Evolutionary conservation across 192 early-diverging fungal genomes (phyloP), one percentile per base, ranked within the genome.

Genomic region (Coemansia sp.): DNA sequence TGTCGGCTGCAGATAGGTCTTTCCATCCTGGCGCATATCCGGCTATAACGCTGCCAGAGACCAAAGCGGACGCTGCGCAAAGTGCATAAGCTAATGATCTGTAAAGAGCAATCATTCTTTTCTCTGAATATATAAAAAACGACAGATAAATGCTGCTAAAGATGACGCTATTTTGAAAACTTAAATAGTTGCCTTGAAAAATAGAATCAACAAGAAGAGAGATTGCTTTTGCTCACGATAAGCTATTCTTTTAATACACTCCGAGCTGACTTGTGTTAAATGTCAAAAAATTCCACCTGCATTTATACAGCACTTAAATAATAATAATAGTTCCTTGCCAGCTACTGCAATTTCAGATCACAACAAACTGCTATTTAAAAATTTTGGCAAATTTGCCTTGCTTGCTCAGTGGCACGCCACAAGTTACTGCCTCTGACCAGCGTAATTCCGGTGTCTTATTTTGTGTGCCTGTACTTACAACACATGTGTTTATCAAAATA

Each of bases 1-100:
- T 39, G 24, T 78, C 69, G 3, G 67, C 60, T 18, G 28, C 35
- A 16, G 49, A 25, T 25, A 78, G 54, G 34, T 69, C 58, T 52
- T 76, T 76, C 74, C 74, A 76, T 4, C 51, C 65, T 0, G 74
- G 74, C n/a, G 68, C 74, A 23, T 76, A 76, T 16, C 74, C 74
- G 6, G 68, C 67, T 49, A 76, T 61, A 23, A 76, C 71, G 51
- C 64, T 63, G 2, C 62, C 62, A 14, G 53, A 51, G 1, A 30
- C 61, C 20, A 16, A 20, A 6, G 49, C 19, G 45, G 50, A 13
- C 27, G 23, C 19, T 4, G n/a, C 7, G 30, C 22, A 50, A 28
- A 4, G 7, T 14, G 22, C 22, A 24, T 4, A n/a, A 30, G 18
- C 1, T 2, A 36, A 9, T 13, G 30, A 19, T 10, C 6, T 55